Percentiles rank a stretch among this genome's conserved stretches.
Conservation (phyloP, 2,329 filamentous ascomycete genomes). For the Monosporascus ibericus region DNA sequence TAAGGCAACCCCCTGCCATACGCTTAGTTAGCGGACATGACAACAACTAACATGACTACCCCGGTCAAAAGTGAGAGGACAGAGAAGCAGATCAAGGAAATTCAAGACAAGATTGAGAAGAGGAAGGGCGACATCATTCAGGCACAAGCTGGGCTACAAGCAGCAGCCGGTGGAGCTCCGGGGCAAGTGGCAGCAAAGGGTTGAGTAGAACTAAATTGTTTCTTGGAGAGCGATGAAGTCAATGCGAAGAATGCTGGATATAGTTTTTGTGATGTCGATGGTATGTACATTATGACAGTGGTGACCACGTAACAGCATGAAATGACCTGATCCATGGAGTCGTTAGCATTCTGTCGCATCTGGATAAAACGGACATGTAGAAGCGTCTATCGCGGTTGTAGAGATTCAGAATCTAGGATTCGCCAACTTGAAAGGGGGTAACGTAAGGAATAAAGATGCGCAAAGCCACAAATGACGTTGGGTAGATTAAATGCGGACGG, state of each 20-base stretch:
- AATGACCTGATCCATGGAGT: too few relatives aligned
- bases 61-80: slow-evolving; percentile 16
- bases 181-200: slow-evolving; percentile 23
- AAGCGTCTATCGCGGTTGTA: too few relatives aligned
- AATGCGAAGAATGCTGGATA: too few relatives aligned
- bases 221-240: not conserved
- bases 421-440: slow-evolving; percentile 6
- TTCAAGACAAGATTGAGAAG: slow-evolving; percentile 50
- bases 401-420: not conserved
- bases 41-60: slow-evolving; percentile 1
- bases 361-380: not conserved
- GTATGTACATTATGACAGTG: too few relatives aligned
- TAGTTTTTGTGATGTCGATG: too few relatives aligned
- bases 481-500: not conserved
- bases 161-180: slow-evolving; percentile 25
- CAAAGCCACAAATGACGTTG: not conserved
- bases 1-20: slow-evolving; percentile 35
- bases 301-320: too few relatives aligned
- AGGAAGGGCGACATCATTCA: slow-evolving; percentile 57
- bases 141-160: slow-evolving; percentile 44
- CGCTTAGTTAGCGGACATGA: not conserved
- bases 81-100: slow-evolving; percentile 49
- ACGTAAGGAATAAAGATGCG: too few relatives aligned
- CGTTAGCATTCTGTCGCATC: too few relatives aligned
- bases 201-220: slow-evolving; percentile 2